phyloP scores from a whole-genome alignment of 116 monocot species.

The Iris pallida region DNA sequence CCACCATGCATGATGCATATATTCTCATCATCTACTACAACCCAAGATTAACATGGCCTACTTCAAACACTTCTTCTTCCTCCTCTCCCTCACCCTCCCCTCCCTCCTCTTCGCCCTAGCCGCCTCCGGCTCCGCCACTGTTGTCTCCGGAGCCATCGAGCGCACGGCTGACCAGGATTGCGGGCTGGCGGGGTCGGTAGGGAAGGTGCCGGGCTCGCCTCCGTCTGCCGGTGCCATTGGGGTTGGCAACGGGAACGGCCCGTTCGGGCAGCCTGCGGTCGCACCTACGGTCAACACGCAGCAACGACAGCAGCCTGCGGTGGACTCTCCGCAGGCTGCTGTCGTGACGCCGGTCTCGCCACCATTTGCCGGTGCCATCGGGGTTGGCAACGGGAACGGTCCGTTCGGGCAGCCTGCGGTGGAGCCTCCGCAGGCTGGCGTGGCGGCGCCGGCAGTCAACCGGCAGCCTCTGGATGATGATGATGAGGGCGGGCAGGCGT shows the following conservation, averaged over 20 bases:
- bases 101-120: slow-evolving; percentile 1
- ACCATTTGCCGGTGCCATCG: neutral
- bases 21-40: too few relatives aligned
- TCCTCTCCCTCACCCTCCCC: neutral
- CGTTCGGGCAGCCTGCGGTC: neutral
- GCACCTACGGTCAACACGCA: too few relatives aligned
- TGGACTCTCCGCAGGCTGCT: too few relatives aligned
- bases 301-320: neutral
- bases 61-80: neutral
- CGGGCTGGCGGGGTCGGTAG: neutral
- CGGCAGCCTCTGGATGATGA: neutral
- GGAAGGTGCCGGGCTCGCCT: neutral
- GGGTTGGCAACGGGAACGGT: neutral
- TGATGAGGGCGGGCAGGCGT: neutral
- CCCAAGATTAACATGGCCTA: too few relatives aligned
- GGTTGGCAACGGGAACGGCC: neutral
- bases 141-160: neutral
- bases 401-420: neutral
- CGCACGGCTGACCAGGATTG: too few relatives aligned
- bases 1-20: too few relatives aligned
- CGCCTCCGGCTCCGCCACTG: neutral
- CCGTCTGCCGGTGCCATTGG: neutral
- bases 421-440: too few relatives aligned
- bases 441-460: too few relatives aligned
- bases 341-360: neutral